Evolutionary conservation across 352 stramenopile species (phyloP), one percentile per base, ranked within the genome.

Genomic region (Pythium coloratum): DNA sequence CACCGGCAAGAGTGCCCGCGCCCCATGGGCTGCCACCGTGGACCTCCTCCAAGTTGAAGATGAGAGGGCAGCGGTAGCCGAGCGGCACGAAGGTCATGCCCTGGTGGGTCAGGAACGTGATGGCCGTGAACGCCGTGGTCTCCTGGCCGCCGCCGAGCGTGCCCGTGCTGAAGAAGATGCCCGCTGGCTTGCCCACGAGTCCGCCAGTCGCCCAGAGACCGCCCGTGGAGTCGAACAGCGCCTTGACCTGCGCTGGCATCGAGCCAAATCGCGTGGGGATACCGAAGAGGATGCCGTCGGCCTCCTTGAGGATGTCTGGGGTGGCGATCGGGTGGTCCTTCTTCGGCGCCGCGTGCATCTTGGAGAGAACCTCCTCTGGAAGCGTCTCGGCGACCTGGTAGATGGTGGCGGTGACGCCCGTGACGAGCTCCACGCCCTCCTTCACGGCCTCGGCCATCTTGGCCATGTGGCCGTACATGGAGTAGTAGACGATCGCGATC

Each of bases 251-350:
- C 16, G 88, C 78, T 20, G 74, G 62, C 12, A 76, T 47, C 38
- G 79, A 81, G 66, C 91, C 91, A 62, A 92, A 96, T 13, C 91
- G 85, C 57, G 89, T 96, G 24, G 85, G 83, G 63, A 97, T 69
- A 61, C 91, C 90, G 49, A 98, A 92, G 9, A 97, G 67, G 59
- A 98, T 71, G 53, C 90, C 92, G 66, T 97, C 89, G 12, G 77
- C 78, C 9, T 92, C 80, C 54, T 79, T 77, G 50, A 97, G 70
- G 24, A 87, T 63, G 38, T 89, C 79, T 6, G 82, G 61, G 12
- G 79, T 84, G 26, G 84, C 81, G 20, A 92, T 67, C 5, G 86
- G 84, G 69, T 89, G 38, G 67, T 89, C 81, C 47, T 81, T 81
- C 76, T 96, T 94, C 54, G 86, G 76, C 16, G 85, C 59, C 18